phyloP scores from a whole-genome alignment of 495 filamentous ascomycete species.

The Talaromyces proteolyticus region DNA sequence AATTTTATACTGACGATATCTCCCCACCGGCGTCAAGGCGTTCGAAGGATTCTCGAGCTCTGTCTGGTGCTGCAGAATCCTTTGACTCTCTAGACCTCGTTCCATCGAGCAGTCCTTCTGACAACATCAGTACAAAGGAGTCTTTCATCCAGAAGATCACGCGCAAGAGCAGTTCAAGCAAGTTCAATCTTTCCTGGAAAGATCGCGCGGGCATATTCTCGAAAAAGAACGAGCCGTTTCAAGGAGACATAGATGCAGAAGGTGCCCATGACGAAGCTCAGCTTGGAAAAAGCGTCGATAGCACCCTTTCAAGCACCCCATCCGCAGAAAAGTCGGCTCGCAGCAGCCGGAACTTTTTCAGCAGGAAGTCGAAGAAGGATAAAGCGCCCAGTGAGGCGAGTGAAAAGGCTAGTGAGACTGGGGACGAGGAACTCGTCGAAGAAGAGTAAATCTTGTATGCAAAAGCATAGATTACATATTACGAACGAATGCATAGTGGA shows the following conservation, averaged over 20 bases:
- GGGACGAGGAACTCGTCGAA: slow-evolving; percentile 40
- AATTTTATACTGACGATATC: slow-evolving; percentile 39
- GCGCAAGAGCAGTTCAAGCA: slow-evolving; percentile 73
- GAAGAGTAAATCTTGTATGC: slow-evolving; percentile 8
- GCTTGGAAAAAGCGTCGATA: slow-evolving; percentile 44
- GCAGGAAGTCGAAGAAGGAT: slow-evolving; percentile 43
- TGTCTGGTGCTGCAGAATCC: slow-evolving; percentile 63
- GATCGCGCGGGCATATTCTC: slow-evolving; percentile 56
- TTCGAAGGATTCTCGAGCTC: slow-evolving; percentile 55
- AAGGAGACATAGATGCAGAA: slow-evolving; percentile 41
- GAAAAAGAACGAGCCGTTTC: slow-evolving; percentile 53
- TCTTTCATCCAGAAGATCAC: slow-evolving; percentile 68
- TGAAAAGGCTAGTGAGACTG: slow-evolving; percentile 41
- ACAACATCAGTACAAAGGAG: slow-evolving; percentile 52
- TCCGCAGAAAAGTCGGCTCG: slow-evolving; percentile 39
- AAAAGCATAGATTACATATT: background rate
- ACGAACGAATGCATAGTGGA: background rate
- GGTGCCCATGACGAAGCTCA: slow-evolving; percentile 37
- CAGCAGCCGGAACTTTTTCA: slow-evolving; percentile 44
- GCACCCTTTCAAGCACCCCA: slow-evolving; percentile 33
- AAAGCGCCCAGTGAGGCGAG: slow-evolving; percentile 38
- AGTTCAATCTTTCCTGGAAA: slow-evolving; percentile 69
- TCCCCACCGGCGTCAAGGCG: slow-evolving; percentile 53
- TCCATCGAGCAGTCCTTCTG: slow-evolving; percentile 59
- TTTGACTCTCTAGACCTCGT: slow-evolving; percentile 68